Conservation (phyloP, 495 filamentous ascomycete species). For the Glarea lozoyensis region DNA sequence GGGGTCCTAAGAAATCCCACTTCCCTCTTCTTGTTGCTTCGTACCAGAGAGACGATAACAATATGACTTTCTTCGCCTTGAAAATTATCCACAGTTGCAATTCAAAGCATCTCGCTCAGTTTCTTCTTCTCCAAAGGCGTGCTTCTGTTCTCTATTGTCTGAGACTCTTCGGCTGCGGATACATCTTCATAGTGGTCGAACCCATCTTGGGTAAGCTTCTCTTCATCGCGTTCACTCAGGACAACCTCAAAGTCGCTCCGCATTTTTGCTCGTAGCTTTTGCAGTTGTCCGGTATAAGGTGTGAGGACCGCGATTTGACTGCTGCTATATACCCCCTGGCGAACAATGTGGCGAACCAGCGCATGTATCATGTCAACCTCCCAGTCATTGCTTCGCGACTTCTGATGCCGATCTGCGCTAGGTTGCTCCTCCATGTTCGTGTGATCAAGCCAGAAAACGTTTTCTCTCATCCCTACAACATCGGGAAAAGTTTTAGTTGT, state of each 20-base stretch:
- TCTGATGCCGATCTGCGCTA: conserved; percentile 28
- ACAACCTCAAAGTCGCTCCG: conserved; percentile 47
- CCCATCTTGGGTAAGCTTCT: conserved; percentile 47
- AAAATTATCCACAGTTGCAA: conserved; percentile 85
- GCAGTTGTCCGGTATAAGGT: conserved; percentile 67
- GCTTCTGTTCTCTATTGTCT: too few relatives aligned
- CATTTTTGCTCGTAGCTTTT: conserved; percentile 46
- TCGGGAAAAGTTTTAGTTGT: conserved; percentile 45
- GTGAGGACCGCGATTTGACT: conserved; percentile 74
- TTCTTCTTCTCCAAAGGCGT: conserved; percentile 42
- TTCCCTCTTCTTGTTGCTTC: conserved; percentile 54
- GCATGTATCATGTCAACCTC: conserved; percentile 60
- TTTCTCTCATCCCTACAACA: conserved; percentile 53
- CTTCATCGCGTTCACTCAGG: conserved; percentile 58
- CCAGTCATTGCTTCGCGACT: conserved; percentile 49
- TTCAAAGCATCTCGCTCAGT: conserved; percentile 49
- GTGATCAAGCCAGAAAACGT: conserved; percentile 73
- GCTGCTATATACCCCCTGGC: conserved; percentile 52
- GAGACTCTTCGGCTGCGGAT: conserved; percentile 13
- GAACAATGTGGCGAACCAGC: conserved; percentile 63
- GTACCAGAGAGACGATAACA: conserved; percentile 72
- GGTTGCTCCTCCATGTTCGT: conserved; percentile 39
- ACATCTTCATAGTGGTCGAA: conserved; percentile 24
- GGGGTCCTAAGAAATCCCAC: conserved; percentile 66
- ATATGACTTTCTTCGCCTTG: conserved; percentile 78